Base-by-base conservation (phyloP, 305 asterid genomes). In the Rubia peregrina region DNA sequence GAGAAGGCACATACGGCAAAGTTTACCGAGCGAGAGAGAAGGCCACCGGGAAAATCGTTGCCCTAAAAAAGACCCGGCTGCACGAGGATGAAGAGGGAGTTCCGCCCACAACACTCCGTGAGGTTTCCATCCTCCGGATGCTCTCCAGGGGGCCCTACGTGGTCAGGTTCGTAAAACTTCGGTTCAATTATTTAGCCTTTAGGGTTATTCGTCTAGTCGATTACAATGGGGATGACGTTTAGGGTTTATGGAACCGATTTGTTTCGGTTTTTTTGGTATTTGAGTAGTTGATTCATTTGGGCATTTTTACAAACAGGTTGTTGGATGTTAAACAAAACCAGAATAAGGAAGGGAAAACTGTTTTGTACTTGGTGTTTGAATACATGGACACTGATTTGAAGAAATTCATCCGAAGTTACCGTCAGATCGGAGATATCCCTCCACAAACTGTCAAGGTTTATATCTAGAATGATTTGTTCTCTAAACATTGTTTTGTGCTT, bases 1-100 rank as follows among this genome's bases (percentile, higher is more conserved):
- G 99, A n/a, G 99, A 94, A 71, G 99, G 99, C 9, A 94, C 99
- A 13, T 94, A 94, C 66, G 98, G 99, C 0, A 94, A 91, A 75
- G 99, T 94, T 55, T 94, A 94, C 84, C 72, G 98, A 79, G 98
- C 98, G 21, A 82, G 90, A 68, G 99, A 94, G 87, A 89, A 86
- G 75, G 90, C 95, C 61, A 94, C 96, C 4, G 99, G 98, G 7
- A 87, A 86, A 43, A 91, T 94, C 16, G 99, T 94, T 0, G 99
- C 98, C 7, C 76, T 94, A 49, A 94, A 94, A 87, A 94, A 94
- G 70, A 94, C 98, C 2, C 95, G 96, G 65, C 99, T 94, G 65
- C 73, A 69, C 17, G 81, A 77, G 68, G 81, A 77, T n/a, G 78
- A 77, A 26, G 81, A 77, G 67, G 81, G 81, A 40, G 81, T 77